These are phyloP conservation scores for Ustilago cynodontis DNA, from an alignment of 1,284 basidiomycete species.

Conservation along the genomic window DNA sequence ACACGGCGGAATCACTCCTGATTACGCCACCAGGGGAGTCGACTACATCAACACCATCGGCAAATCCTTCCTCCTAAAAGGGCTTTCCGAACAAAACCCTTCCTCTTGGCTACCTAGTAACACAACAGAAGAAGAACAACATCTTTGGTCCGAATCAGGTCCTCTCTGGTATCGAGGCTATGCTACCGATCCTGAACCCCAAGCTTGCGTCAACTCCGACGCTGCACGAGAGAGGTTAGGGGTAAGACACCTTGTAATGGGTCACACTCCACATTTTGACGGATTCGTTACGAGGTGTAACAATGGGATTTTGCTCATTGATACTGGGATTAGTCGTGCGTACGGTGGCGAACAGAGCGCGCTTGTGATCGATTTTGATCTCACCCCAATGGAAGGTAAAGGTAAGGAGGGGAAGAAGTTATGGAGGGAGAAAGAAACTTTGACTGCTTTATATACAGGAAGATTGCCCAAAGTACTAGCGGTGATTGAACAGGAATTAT, in stretches of 20 bases:
- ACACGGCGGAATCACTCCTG: conserved; percentile 66
- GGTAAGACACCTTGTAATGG: conserved; percentile 58
- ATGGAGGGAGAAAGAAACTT: conserved; percentile 39
- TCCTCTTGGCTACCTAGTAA: conserved; percentile 34
- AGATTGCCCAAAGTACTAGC: conserved; percentile 42
- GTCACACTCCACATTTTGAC: conserved; percentile 64
- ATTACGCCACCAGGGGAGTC: conserved; percentile 47
- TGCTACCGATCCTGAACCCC: conserved; percentile 34
- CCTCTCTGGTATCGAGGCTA: conserved; percentile 69
- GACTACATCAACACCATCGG: conserved; percentile 59
- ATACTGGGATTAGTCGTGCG: conserved; percentile 65
- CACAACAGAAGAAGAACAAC: conserved; percentile 47
- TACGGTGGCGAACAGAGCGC: conserved; percentile 67
- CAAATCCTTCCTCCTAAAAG: conserved; percentile 53
- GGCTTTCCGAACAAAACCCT: conserved; percentile 25
- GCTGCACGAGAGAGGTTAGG: conserved; percentile 25
- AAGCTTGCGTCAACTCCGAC: conserved; percentile 48
- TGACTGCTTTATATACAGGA: conserved; percentile 51
- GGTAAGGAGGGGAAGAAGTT: conserved; percentile 3
- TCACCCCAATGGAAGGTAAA: conserved; percentile 13
- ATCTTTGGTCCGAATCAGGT: conserved; percentile 54
- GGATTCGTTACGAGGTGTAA: conserved; percentile 63
- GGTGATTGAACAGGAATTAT: neutral
- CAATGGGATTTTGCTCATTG: conserved; percentile 58
- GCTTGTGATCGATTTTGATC: conserved; percentile 57